Base-by-base conservation (phyloP, 352 stramenopile genomes). In the Phytophthora macrochlamydospora region DNA sequence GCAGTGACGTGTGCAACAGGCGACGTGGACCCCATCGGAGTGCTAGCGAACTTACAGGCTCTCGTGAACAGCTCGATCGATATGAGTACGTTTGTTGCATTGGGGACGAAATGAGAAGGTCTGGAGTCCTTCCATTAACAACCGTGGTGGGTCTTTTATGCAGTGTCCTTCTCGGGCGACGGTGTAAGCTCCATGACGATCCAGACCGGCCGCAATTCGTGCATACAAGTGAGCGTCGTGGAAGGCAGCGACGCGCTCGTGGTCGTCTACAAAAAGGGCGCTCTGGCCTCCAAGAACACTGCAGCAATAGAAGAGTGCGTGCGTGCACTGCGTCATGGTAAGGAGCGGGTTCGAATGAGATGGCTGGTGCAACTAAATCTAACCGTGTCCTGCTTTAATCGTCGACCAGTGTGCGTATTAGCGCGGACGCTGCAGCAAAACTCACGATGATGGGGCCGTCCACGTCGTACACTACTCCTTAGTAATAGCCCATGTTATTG, bases 21-120 rank as follows among this genome's bases (percentile, higher is more conserved):
- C 42, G 87, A 97, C 42, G 90, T 97, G 32, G 92, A 97, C 62
- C 87, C 96, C 53, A 92, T 98, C 62, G 92, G 90, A 28, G 84
- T 98, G 32, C 73, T 97, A 13, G 90, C 92, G 33, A 97, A 97
- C 58, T 65, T 98, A 24, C 88, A 97, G 61, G 83, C 87, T 54
- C 82, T 98, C 13, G 76, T 95, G 38, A 93, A 92, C 67, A 75
- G 88, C 13, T 90, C 89, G 18, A 87, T 80, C 35, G 90, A 97
- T 72, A 96, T 95, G 65, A 93, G 81, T 95, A 83, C 53, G 81
- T 77, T 51, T 13, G n/a, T 37, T 4, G 29, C 46, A 33, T 13
- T 18, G 11, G 14, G 18, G 18, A 24, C 18, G 18, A 24, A 24
- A 24, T 24, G 18, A 24, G 18, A 24, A 24, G 18, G 18, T 24